Evolutionary conservation across 2,329 filamentous ascomycete species (phyloP).

Genomic region (Botrytis cinerea): DNA sequence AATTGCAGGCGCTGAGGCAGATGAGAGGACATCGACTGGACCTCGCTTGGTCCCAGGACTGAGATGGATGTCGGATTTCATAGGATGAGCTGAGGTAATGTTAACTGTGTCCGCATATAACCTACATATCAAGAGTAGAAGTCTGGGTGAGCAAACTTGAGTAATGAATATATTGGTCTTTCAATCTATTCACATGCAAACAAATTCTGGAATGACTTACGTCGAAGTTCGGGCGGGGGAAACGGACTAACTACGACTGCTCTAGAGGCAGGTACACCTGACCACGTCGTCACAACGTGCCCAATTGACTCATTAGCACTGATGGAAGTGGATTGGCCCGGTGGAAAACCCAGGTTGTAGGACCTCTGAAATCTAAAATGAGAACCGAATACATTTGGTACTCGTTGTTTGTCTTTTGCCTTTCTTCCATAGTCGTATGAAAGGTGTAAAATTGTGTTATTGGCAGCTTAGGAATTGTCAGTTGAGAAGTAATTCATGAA

Average conservation of each 20-base stretch:
- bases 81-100: not conserved
- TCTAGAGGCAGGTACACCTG: not conserved
- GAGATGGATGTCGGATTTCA: not conserved
- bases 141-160: not conserved
- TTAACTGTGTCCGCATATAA: not conserved
- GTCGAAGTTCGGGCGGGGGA: not conserved
- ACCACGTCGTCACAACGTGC: conserved; percentile 14
- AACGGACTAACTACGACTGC: not conserved
- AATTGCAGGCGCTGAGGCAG: not conserved
- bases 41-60: conserved; percentile 15
- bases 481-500: not conserved
- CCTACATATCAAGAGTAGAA: not conserved
- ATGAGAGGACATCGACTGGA: conserved; percentile 7
- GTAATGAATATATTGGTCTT: not conserved
- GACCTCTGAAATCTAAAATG: not conserved
- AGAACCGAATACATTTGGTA: not conserved
- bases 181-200: not conserved
- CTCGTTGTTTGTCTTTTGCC: not conserved
- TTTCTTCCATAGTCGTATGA: not conserved
- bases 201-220: not conserved
- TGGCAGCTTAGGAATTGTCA: not conserved
- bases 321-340: not conserved
- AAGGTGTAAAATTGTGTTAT: not conserved
- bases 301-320: conserved; percentile 14
- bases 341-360: not conserved